phyloP scores from a whole-genome alignment of 768 basidiomycete genomes.

The Phylloporus sp. region DNA sequence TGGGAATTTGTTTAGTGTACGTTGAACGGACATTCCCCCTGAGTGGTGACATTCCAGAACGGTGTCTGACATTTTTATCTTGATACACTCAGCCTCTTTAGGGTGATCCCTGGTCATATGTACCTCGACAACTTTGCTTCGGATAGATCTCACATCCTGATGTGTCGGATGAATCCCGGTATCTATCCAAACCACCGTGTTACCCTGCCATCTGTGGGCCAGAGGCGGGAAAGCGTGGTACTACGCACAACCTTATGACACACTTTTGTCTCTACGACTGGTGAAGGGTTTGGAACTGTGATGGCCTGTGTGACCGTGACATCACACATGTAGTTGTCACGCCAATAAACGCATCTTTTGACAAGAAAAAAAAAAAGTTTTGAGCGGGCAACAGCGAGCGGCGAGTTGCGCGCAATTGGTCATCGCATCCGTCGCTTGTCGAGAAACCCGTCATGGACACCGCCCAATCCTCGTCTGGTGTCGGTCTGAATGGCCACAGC shows the following conservation, averaged over 20 bases:
- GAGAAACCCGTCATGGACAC: slow-evolving; percentile 22
- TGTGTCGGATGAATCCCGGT: slow-evolving; percentile 22
- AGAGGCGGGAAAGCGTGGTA: slow-evolving; percentile 34
- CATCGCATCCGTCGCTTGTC: slow-evolving; percentile 4
- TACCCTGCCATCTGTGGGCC: slow-evolving; percentile 50
- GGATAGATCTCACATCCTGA: slow-evolving; percentile 74
- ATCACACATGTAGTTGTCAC: slow-evolving; percentile 17
- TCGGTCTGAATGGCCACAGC: slow-evolving; percentile 49
- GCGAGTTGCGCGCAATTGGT: not conserved
- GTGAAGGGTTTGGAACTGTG: slow-evolving; percentile 40
- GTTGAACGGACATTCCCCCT: slow-evolving; percentile 41
- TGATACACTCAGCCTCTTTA: slow-evolving; percentile 46
- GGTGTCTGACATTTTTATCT: not conserved
- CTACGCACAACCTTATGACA: slow-evolving; percentile 55
- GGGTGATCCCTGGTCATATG: slow-evolving; percentile 49
- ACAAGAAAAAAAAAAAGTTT: slow-evolving; percentile 1
- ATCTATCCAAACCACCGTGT: slow-evolving; percentile 44
- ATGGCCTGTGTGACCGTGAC: slow-evolving; percentile 27
- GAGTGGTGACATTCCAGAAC: slow-evolving; percentile 21
- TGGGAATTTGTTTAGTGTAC: slow-evolving; percentile 39
- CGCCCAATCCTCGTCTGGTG: slow-evolving; percentile 31
- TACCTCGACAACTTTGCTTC: slow-evolving; percentile 65
- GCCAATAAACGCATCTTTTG: slow-evolving; percentile 16
- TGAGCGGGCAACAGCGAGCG: slow-evolving; percentile 4
- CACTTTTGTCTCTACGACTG: slow-evolving; percentile 51